Percentiles rank a stretch among this genome's conserved stretches.
Evolutionary conservation across 2,329 filamentous ascomycete species (phyloP).

Genomic region (Verticillium longisporum): DNA sequence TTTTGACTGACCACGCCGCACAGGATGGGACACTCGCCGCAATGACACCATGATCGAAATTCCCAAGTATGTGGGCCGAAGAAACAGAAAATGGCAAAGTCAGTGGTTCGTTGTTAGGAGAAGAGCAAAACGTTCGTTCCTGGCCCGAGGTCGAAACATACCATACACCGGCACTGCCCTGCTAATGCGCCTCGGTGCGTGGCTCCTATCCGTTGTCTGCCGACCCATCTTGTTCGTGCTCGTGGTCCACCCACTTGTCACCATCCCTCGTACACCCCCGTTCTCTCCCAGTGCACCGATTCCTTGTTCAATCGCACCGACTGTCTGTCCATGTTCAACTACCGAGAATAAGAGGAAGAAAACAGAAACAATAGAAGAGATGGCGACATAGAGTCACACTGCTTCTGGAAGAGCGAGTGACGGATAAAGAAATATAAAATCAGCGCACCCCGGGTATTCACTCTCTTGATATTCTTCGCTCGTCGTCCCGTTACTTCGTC

Average conservation of each 20-base stretch:
- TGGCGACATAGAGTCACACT: too few species aligned
- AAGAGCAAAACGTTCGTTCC: neutral
- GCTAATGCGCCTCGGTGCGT: neutral
- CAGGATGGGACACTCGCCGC: neutral
- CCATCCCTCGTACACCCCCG: neutral
- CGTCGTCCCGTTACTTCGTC: neutral
- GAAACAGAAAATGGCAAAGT: neutral
- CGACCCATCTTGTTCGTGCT: neutral
- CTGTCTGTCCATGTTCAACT: neutral
- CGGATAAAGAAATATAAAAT: neutral
- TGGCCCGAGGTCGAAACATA: neutral
- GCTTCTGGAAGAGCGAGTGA: neutral
- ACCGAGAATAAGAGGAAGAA: neutral
- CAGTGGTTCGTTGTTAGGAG: neutral
- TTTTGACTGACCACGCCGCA: neutral
- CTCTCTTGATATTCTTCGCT: neutral
- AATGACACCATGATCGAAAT: neutral
- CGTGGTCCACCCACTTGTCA: neutral
- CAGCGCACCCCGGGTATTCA: conserved; percentile 1
- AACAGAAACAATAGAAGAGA: neutral
- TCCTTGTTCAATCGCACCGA: neutral
- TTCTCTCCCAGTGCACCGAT: neutral
- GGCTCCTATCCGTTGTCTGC: neutral
- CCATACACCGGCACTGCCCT: conserved; percentile 1
- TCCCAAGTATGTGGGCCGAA: neutral